Evolutionary conservation across 164 flowering plant genomes (phyloP), one percentile per base, ranked within the genome.

Genomic region (Macadamia integrifolia): DNA sequence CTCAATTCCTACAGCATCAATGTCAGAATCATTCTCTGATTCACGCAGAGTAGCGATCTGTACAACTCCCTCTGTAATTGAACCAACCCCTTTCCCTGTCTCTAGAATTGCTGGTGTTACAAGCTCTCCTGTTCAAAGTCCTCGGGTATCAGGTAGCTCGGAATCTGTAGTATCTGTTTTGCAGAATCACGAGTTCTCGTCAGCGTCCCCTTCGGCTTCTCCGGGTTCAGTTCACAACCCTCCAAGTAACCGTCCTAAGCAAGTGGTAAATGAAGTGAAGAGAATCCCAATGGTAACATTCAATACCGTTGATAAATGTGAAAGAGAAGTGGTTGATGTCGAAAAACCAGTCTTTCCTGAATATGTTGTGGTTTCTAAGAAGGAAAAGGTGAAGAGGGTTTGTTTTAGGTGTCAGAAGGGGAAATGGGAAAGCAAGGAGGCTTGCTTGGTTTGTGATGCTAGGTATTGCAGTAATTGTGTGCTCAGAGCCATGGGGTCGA

Each of bases 401-500:
- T 93, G 98, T 79, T 85, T 71, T 68, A 72, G 97, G 65, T 93
- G 98, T 73, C 88, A 89, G 46, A 93, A 82, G 71, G 88, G 86
- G 66, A 94, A 85, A 75, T 90, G 97, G 98, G 95, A 93, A 61
- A 82, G 85, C 17, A 92, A 90, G 70, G 98, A 94, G 80, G 79
- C 79, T 6, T 94, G 98, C 73, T 61, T 94, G 61, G 96, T 88
- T 64, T 94, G 98, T 78, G 88, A 86, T 82, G 88, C 92, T 7
- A 86, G 81, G 77, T 94, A 92, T 73, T 94, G 98, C 78, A 78
- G 92, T 71, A 90, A 81, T 65, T 94, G 98, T 75, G 89, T 92
- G 81, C 92, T 94, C 65, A 80, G 96, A 76, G 96, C 95, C n/a
- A 94, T 91, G 97, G 98, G 98, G 7, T 94, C 98, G 6, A 94